Evolutionary conservation across 768 basidiomycete genomes (phyloP).

Genomic region (Infundibulicybe gibba): DNA sequence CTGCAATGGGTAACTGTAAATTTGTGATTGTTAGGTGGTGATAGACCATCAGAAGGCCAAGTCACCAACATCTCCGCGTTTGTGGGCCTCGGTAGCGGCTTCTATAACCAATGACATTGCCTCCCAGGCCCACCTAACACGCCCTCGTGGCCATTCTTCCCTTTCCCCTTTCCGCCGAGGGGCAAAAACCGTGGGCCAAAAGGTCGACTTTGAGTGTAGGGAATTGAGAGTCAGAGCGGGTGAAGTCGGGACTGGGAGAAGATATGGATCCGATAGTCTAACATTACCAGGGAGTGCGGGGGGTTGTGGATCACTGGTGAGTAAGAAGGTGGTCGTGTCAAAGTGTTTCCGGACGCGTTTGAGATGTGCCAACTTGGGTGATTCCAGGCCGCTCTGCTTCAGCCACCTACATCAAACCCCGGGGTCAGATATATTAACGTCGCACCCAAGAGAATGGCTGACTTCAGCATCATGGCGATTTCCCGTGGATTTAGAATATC

Average conservation of each 20-base stretch:
- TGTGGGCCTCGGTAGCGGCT: constrained; percentile 43
- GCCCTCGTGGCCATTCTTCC: constrained; percentile 63
- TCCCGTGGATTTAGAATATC: constrained; percentile 62
- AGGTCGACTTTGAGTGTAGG: constrained; percentile 55
- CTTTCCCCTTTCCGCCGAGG: constrained; percentile 66
- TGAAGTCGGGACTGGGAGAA: constrained; percentile 56
- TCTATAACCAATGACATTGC: constrained; percentile 54
- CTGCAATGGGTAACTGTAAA: constrained; percentile 69
- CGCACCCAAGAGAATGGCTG: constrained; percentile 7
- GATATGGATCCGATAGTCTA: constrained; percentile 49
- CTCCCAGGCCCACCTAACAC: constrained; percentile 71
- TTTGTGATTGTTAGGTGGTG: constrained; percentile 1
- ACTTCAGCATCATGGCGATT: constrained; percentile 65
- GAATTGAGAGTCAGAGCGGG: constrained; percentile 69
- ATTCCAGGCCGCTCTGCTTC: constrained; percentile 57
- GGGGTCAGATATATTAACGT: not conserved
- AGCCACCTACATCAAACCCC: constrained; percentile 54
- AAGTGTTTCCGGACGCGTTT: constrained; percentile 68
- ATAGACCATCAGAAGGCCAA: not conserved
- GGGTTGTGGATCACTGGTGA: constrained; percentile 33
- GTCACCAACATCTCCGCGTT: constrained; percentile 55
- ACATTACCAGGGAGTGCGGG: constrained; percentile 51
- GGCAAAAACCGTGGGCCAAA: constrained; percentile 87
- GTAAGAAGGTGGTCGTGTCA: constrained; percentile 48
- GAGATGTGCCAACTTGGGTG: constrained; percentile 62